A percentile compares a stretch with the other conserved stretches of the same genome.
Evolutionary conservation across 148 eudicot genomes (phyloP).

Genomic region (Arctostaphylos glauca): DNA sequence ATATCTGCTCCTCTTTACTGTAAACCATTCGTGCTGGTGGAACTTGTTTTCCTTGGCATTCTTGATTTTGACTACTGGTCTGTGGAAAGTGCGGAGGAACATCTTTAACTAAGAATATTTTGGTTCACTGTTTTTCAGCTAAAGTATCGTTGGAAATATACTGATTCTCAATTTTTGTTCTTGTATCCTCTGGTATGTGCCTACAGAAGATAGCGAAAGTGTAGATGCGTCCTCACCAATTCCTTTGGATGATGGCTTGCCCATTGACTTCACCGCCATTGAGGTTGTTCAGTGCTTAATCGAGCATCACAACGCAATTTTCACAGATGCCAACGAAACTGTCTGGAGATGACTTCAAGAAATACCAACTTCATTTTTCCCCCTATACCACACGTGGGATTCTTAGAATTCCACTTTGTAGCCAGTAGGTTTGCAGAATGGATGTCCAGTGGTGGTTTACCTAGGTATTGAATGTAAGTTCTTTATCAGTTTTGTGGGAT

Average conservation of each 20-base stretch:
- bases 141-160: neutral
- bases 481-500: neutral
- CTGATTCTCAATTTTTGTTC: neutral
- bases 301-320: conserved; percentile 84
- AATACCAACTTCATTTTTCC: neutral
- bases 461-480: neutral
- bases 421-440: conserved; percentile 9
- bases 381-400: neutral
- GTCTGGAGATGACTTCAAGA: conserved; percentile 60
- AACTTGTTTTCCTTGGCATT: neutral
- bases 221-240: conserved; percentile 78
- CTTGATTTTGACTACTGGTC: conserved; percentile 3
- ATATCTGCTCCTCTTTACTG: neutral
- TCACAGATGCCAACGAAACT: conserved; percentile 88
- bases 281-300: conserved; percentile 87
- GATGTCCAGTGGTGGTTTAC: neutral
- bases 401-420: conserved; percentile 8
- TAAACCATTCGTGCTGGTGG: neutral
- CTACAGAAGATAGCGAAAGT: conserved; percentile 60
- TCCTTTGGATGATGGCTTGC: conserved; percentile 81
- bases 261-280: conserved; percentile 69
- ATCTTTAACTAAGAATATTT: neutral
- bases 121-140: neutral
- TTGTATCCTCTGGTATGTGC: conserved; percentile 11
- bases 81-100: neutral